Evolutionary conservation across 2,329 filamentous ascomycete species (phyloP).

Genomic region (Ophiostoma piceae): DNA sequence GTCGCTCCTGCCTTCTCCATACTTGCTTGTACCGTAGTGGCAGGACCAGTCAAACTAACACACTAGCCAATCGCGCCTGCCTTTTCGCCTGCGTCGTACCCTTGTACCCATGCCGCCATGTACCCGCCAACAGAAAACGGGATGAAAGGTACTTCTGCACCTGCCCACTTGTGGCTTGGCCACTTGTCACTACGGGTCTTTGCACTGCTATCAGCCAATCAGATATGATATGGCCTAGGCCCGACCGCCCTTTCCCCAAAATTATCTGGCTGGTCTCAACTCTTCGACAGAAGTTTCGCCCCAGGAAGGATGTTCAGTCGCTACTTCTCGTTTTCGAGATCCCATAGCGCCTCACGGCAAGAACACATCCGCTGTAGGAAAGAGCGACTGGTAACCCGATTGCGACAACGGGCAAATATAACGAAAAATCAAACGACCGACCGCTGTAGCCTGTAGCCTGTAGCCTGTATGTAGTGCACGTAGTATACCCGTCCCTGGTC

Average conservation of each 20-base stretch:
- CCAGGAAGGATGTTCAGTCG: constrained; percentile 3
- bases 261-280: background rate
- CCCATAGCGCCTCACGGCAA: background rate
- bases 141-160: background rate
- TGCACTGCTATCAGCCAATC: background rate
- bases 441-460: background rate
- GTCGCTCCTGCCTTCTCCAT: constrained; percentile 5
- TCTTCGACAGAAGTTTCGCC: background rate
- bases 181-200: constrained; percentile 2
- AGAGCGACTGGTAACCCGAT: background rate
- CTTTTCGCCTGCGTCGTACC: constrained; percentile 4
- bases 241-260: constrained; percentile 13
- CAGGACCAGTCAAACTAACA: background rate
- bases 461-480: background rate
- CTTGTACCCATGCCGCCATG: constrained; percentile 10
- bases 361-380: background rate
- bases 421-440: background rate
- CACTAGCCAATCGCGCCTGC: background rate
- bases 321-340: background rate
- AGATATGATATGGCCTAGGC: background rate
- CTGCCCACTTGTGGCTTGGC: constrained; percentile 4
- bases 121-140: background rate
- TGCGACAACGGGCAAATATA: background rate
- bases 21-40: background rate
- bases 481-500: background rate